These are phyloP conservation scores for Senna siamea DNA, from an alignment of 306 rosid genomes.

Conservation along the genomic window DNA sequence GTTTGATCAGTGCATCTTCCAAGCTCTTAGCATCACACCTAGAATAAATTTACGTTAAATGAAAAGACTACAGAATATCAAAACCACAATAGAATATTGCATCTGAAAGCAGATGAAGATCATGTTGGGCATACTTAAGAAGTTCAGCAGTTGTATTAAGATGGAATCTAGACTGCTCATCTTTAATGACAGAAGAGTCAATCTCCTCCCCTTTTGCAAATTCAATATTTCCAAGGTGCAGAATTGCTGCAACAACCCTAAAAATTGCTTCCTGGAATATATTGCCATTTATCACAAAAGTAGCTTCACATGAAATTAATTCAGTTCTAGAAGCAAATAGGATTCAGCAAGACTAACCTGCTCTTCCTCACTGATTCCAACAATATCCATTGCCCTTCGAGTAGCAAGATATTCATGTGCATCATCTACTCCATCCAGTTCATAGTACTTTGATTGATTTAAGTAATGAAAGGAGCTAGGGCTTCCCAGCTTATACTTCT, in stretches of 20 bases:
- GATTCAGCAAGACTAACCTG: slow-evolving; percentile 62
- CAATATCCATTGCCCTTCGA: slow-evolving; percentile 98
- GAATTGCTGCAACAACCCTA: slow-evolving; percentile 92
- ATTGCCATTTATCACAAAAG: slow-evolving; percentile 41
- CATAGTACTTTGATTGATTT: slow-evolving; percentile 85
- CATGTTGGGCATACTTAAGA: slow-evolving; percentile 61
- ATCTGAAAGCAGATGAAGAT: slow-evolving; percentile 31
- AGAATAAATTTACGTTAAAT: slow-evolving; percentile 31
- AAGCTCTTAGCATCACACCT: slow-evolving; percentile 95
- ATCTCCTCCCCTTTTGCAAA: slow-evolving; percentile 94
- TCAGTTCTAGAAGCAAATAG: slow-evolving; percentile 25
- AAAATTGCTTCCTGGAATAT: slow-evolving; percentile 88
- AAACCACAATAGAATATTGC: slow-evolving; percentile 27
- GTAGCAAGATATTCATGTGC: slow-evolving; percentile 92
- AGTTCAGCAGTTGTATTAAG: slow-evolving; percentile 90
- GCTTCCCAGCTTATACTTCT: slow-evolving; percentile 78
- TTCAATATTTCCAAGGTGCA: slow-evolving; percentile 96
- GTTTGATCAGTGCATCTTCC: slow-evolving; percentile 96
- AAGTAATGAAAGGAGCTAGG: slow-evolving; percentile 93
- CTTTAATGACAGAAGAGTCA: slow-evolving; percentile 93
- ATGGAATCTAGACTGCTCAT: slow-evolving; percentile 93
- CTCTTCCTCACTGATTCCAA: slow-evolving; percentile 98
- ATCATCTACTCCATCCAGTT: slow-evolving; percentile 92
- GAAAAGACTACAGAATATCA: slow-evolving; percentile 26
- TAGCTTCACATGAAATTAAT: slow-evolving; percentile 8